A percentile compares a stretch with the other conserved stretches of the same genome.
Evolutionary conservation across 192 early-diverging fungal species (phyloP).

Genomic region (Jimgerdemannia flammicorona): DNA sequence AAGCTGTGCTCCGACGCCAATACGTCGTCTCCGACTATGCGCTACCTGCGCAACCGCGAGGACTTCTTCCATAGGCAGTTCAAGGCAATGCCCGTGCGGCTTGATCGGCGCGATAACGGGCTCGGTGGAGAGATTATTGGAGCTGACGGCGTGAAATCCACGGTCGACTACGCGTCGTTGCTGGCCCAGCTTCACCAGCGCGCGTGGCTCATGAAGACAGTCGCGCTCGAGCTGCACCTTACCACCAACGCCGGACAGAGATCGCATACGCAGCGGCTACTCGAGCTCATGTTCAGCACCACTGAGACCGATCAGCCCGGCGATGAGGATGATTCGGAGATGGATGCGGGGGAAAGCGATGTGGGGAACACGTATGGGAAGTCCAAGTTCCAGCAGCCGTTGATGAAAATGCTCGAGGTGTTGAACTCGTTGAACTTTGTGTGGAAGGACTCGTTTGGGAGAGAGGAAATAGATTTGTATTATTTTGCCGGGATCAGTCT

Average conservation of each 20-base stretch:
- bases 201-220: constrained; percentile 83
- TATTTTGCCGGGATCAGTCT: constrained; percentile 47
- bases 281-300: constrained; percentile 32
- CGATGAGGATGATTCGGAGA: constrained; percentile 27
- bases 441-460: constrained; percentile 35
- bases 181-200: constrained; percentile 73
- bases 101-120: constrained; percentile 12
- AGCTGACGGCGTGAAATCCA: constrained; percentile 39
- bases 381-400: constrained; percentile 48
- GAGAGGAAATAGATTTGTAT: constrained; percentile 22
- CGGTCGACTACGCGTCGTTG: constrained; percentile 10
- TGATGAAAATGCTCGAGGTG: constrained; percentile 73
- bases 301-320: constrained; percentile 19
- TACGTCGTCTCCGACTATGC: constrained; percentile 67
- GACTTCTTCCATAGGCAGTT: constrained; percentile 75
- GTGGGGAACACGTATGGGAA: constrained; percentile 16
- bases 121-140: constrained; percentile 32
- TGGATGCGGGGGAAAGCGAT: constrained; percentile 10
- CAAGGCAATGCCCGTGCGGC: constrained; percentile 34
- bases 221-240: constrained; percentile 84
- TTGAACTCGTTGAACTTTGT: constrained; percentile 65
- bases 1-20: constrained; percentile 67
- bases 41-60: constrained; percentile 75
- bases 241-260: constrained; percentile 31
- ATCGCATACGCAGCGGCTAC: constrained; percentile 26